These are phyloP conservation scores for Aphanomyces invadans DNA, from an alignment of 352 stramenopile genomes.

Conservation along the genomic window DNA sequence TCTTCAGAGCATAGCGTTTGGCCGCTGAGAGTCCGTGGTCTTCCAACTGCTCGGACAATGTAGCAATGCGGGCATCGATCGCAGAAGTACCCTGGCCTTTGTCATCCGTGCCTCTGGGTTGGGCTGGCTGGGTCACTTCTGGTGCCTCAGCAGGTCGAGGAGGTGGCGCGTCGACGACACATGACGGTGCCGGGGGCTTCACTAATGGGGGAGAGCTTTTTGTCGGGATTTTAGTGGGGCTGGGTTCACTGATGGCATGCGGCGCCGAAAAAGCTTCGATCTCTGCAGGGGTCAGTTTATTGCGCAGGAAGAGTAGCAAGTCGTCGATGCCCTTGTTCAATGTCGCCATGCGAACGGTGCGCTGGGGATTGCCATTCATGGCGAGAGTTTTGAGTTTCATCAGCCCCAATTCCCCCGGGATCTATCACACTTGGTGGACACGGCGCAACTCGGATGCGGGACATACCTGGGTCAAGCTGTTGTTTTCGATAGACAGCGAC, in stretches of 20 bases:
- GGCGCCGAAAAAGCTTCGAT: conserved; percentile 12
- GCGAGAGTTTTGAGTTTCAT: conserved; percentile 57
- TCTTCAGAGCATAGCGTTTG: conserved; percentile 78
- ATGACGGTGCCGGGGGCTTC: neutral
- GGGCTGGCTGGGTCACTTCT: no score
- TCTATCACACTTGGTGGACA: neutral
- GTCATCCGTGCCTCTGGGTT: no score
- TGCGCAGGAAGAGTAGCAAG: conserved; percentile 71
- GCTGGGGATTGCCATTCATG: conserved; percentile 81
- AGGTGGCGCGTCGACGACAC: neutral
- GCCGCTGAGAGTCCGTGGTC: conserved; percentile 46
- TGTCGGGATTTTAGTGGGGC: neutral
- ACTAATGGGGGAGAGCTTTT: neutral
- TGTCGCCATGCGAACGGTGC: conserved; percentile 57
- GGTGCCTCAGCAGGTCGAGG: neutral
- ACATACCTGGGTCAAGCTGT: conserved; percentile 53
- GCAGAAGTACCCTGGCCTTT: no score
- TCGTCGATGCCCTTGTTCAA: conserved; percentile 70
- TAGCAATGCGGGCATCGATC: conserved; percentile 34
- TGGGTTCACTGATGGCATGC: neutral
- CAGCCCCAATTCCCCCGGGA: conserved; percentile 54
- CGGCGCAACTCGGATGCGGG: neutral
- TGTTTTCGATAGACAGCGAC: conserved; percentile 81
- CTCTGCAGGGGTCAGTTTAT: conserved; percentile 45
- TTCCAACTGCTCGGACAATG: conserved; percentile 59